phyloP scores from a whole-genome alignment of 202 grass and related monocot genomes.

The Bolboschoenoplectus hybrid region DNA sequence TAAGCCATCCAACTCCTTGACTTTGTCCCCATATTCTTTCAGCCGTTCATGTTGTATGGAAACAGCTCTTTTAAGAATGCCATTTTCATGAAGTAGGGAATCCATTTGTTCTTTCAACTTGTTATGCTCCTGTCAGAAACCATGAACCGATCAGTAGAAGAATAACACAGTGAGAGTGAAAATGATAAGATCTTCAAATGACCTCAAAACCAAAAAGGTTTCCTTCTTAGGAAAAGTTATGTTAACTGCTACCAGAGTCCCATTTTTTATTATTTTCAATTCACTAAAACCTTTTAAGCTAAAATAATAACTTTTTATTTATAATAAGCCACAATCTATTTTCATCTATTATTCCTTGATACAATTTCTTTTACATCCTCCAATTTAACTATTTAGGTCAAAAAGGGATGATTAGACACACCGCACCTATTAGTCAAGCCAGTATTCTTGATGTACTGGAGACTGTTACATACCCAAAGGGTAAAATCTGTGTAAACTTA shows the following conservation, averaged over 20 bases:
- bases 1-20: conserved; percentile 44
- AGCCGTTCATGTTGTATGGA: conserved; percentile 57
- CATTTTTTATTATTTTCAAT: not conserved
- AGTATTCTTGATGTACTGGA: not conserved
- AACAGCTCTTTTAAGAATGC: conserved; percentile 59
- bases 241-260: not conserved
- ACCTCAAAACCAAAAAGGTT: not conserved
- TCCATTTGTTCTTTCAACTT: conserved; percentile 64
- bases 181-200: not conserved
- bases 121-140: conserved; percentile 52
- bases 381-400: too few species aligned
- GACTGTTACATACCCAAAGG: not conserved
- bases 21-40: conserved; percentile 57
- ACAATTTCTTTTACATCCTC: not conserved
- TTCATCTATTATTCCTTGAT: not conserved
- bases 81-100: conserved; percentile 56
- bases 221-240: not conserved
- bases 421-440: not conserved
- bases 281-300: not conserved
- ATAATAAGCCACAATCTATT: not conserved
- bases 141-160: not conserved
- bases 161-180: not conserved
- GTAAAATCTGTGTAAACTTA: not conserved
- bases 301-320: not conserved
- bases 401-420: not conserved